Base-by-base conservation (phyloP, 805 yeast genomes). In the Brettanomyces anomalus region DNA sequence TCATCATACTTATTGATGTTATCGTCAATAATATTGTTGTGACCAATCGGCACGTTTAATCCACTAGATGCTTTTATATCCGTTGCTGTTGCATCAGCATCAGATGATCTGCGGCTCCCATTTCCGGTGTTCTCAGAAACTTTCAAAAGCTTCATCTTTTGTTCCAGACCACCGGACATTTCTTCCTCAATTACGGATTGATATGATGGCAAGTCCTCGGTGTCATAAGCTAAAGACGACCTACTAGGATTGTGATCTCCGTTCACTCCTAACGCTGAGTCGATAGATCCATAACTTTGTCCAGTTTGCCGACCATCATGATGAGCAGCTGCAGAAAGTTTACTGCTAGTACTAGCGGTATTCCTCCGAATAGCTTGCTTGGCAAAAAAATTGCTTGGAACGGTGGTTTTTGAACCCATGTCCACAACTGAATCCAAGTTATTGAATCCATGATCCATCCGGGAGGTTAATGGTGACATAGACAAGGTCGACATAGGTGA, bases 401-500 rank as follows among this genome's bases (percentile, higher is more conserved):
- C 30, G 7, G 43, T 36, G 10, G 28, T 21, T 24, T 13, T 17
- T 13, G 35, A 30, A 8, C 19, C 31, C n/a, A 33, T 36, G 16
- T 31, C 28, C 18, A 32, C 41, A 16, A 55, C 30, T 1, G 55
- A 51, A 36, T 53, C 58, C 26, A 53, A 37, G 33, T 52, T 54
- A 33, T 46, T 51, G 42, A 16, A 20, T n/a, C 14, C 21, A 11
- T 30, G 14, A 7, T 21, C 33, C 13, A 15, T n/a, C 5, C 21
- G 10, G 6, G 19, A 20, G 7, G 37, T 31, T n/a, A 14, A 13
- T 62, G 53, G 50, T 3, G 52, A 18, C 4, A 37, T 46, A n/a
- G 55, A 47, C 1, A 39, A 46, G 38, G 72, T 49, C 35, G 70
- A 66, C 20, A 70, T 51, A 3, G 64, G 65, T 1, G 67, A 64